Base-by-base conservation (phyloP, 495 filamentous ascomycete genomes). In the Aspergillus asperescens region DNA sequence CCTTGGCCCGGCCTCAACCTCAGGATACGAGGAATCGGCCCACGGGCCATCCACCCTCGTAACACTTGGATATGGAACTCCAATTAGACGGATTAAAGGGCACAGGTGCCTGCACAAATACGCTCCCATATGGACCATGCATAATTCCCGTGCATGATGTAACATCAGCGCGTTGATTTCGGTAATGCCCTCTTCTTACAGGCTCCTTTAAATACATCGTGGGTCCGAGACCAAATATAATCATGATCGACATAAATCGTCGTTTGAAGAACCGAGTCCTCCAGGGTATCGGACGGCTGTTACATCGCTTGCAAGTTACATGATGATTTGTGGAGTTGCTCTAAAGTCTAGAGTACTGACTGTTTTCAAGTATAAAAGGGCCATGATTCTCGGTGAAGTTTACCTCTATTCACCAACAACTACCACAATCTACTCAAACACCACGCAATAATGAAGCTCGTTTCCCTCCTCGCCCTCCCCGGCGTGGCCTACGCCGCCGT, bases 401-500 rank as follows among this genome's bases (percentile, higher is more conserved):
- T 4, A 22, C 18, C 38, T 19, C 18, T 3, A 40, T 23, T 8
- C 35, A 18, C 18, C 18, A 28, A 28, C 4, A 28, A 28, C 6
- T 35, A 13, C 35, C 18, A n/a, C 13, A 38, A 2, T n/a, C 16
- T n/a, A 38, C 9, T 3, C 27, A 5, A 13, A n/a, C n/a, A 15
- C 20, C 20, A 25, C 22, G n/a, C 25, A 46, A 18, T n/a, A 31
- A 32, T 35, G 28, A 37, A 32, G 15, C 7, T 32, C 47, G 24
- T 58, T 52, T 35, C 49, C 24, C 18, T 52, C 19, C 38, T 43
- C 7, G 57, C 60, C n/a, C 55, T 57, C 28, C 47, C 52, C 9
- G 57, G 55, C 12, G 46, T 55, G 31, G 60, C 68, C 32, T 55
- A 43, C 16, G 50, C 57, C 13, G 68, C 72, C 5, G 78, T 85